phyloP scores from a whole-genome alignment of 768 basidiomycete species.

The Termitomyces sp. region DNA sequence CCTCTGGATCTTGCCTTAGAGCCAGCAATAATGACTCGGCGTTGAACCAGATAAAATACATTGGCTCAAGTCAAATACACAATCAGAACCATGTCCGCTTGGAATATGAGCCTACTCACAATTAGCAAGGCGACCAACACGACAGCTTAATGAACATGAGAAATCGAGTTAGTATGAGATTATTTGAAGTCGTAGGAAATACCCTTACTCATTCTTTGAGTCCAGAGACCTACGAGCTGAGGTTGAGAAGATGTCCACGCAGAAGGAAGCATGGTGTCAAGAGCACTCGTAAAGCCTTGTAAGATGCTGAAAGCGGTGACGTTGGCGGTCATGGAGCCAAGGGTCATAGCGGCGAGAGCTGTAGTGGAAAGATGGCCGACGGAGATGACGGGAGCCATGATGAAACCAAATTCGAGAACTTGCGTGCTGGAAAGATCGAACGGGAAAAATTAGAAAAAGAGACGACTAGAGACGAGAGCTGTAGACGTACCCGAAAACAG shows the following conservation, averaged over 20 bases:
- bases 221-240: constrained; percentile 82
- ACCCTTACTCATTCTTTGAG: constrained; percentile 76
- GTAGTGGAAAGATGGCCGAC: constrained; percentile 90
- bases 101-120: constrained; percentile 35
- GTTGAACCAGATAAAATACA: constrained; percentile 73
- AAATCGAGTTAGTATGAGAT: neutral
- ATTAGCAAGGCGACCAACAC: constrained; percentile 53
- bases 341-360: constrained; percentile 78
- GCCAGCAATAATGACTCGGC: constrained; percentile 73
- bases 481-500: constrained; percentile 58
- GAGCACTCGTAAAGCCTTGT: constrained; percentile 75
- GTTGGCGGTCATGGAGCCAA: constrained; percentile 70
- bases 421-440: constrained; percentile 49
- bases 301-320: constrained; percentile 77
- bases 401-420: constrained; percentile 79
- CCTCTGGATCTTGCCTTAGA: constrained; percentile 77
- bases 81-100: constrained; percentile 17
- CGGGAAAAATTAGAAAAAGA: neutral
- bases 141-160: constrained; percentile 37
- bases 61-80: constrained; percentile 29
- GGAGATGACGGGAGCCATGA: constrained; percentile 77
- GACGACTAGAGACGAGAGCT: neutral
- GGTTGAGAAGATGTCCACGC: constrained; percentile 92
- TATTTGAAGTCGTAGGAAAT: neutral
- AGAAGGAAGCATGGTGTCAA: constrained; percentile 91